Percentiles rank a stretch among this genome's conserved stretches.
phyloP scores from a whole-genome alignment of 345 rosid genomes.

The Tarenaya hassleriana region DNA sequence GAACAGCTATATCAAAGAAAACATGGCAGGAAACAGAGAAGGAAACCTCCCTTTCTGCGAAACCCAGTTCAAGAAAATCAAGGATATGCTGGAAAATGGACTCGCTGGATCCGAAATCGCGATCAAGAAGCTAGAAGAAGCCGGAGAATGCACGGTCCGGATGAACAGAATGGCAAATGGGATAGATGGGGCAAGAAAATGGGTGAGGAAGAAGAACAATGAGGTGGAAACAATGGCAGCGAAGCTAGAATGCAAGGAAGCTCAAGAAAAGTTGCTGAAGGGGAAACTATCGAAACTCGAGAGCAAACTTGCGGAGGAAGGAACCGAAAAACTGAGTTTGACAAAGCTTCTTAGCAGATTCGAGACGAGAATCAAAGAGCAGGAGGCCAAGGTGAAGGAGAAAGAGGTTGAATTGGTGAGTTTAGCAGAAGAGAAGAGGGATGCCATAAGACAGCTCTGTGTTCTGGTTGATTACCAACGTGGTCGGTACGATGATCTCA shows the following conservation, averaged over 20 bases:
- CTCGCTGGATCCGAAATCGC: conserved; percentile 33
- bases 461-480: conserved; percentile 73
- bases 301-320: conserved; percentile 32
- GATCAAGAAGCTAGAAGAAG: conserved; percentile 34
- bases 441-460: conserved; percentile 90
- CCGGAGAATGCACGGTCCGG: conserved; percentile 22
- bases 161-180: conserved; percentile 37
- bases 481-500: conserved; percentile 49
- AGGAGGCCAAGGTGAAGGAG: conserved; percentile 40
- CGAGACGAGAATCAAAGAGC: conserved; percentile 29
- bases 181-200: conserved; percentile 36
- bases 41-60: neutral
- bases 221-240: conserved; percentile 24
- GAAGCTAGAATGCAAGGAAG: conserved; percentile 36
- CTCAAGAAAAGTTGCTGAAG: conserved; percentile 32
- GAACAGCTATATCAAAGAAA: conserved; percentile 3
- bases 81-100: conserved; percentile 27
- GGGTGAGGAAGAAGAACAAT: conserved; percentile 30
- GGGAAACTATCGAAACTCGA: conserved; percentile 39
- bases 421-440: conserved; percentile 72
- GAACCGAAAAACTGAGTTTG: conserved; percentile 33
- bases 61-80: conserved; percentile 26
- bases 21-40: neutral
- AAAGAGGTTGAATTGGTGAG: conserved; percentile 40
- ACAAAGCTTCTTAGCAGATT: conserved; percentile 28